Evolutionary conservation across 805 yeast genomes (phyloP).

Genomic region (Cyberlindnera xylosilytica): DNA sequence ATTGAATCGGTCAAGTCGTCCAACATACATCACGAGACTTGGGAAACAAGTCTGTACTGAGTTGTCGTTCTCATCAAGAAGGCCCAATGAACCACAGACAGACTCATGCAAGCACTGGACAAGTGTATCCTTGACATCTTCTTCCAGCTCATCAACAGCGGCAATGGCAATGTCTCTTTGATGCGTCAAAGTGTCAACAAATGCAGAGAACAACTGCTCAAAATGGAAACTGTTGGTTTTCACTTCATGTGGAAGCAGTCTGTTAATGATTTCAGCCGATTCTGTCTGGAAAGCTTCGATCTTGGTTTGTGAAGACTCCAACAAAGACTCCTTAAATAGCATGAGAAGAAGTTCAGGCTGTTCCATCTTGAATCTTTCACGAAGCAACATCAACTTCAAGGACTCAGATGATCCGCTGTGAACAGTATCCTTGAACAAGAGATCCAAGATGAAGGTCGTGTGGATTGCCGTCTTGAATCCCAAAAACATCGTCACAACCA

Average conservation of each 20-base stretch:
- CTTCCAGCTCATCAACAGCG: constrained; percentile 7
- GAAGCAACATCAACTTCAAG: constrained; percentile 23
- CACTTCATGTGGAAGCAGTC: constrained; percentile 19
- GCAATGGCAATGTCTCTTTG: constrained; percentile 8
- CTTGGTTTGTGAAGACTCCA: constrained; percentile 12
- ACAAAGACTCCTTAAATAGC: constrained; percentile 16
- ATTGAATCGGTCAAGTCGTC: constrained; percentile 36
- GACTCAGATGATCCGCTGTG: constrained; percentile 15
- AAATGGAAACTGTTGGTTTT: constrained; percentile 9
- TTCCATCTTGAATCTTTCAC: constrained; percentile 19
- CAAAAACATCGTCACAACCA: constrained; percentile 32
- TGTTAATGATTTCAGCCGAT: constrained; percentile 24
- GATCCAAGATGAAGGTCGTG: constrained; percentile 19
- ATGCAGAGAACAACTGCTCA: constrained; percentile 19
- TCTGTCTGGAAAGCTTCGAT: constrained; percentile 24
- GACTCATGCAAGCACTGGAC: constrained; percentile 1
- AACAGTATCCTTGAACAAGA: constrained; percentile 21
- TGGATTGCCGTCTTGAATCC: constrained; percentile 21
- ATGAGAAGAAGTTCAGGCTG: constrained; percentile 19
- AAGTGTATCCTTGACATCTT: not conserved
- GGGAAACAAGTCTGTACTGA: too few relatives aligned
- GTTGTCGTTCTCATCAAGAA: too few relatives aligned
- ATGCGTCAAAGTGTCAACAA: constrained; percentile 19
- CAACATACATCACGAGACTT: constrained; percentile 22
- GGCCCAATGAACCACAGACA: constrained; percentile 8